Base-by-base conservation (phyloP, 2,329 filamentous ascomycete genomes). In the Stylonectria norvegica region DNA sequence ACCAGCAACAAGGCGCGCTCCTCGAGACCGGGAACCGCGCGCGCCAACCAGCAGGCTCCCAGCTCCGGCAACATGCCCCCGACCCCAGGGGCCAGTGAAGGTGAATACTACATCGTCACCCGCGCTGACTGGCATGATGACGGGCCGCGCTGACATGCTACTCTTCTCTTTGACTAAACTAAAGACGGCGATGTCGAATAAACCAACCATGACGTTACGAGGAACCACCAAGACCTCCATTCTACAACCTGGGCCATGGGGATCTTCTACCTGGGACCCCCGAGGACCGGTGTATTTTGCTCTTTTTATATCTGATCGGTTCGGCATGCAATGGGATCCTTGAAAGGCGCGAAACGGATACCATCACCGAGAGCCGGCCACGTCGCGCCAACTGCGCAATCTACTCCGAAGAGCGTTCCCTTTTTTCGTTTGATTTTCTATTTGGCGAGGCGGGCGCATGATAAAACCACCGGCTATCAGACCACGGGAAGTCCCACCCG, bases 31-130 rank as follows among this genome's bases (percentile, higher is more conserved):
- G 75, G 75, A 53, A 78, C 74, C 61, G 74, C 62, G 62, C 72
- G 60, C 59, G 66, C 66, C 61, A 67, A 63, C 64, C 73, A 68
- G 67, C 67, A 67, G 47, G 72, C 73, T 42, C 76, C 75, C 49
- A 67, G 70, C 43, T 66, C 68, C 47, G 77, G 76, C 45, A 75
- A 74, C 53, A 76, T 80, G 71, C 77, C 76, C 56, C 76, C 76
- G 39, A 80, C 76, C 36, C 77, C 77, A 35, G 75, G 74, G 52
- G 75, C 72, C 63, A 79, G 76, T 68, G 77, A 81, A 77, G 76
- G 76, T 79, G 73, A 79, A 72, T 75, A 73, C 63, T 63, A 66
- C 55, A 59, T 66, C 55, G 60, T 59, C 48, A 55, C 57, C 46
- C 53, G 45, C 43, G 56, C 54, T 42, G 54, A 61, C 45, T 51